Evolutionary conservation across 148 eudicot species (phyloP).

Genomic region (Rhododendron mucronatum): DNA sequence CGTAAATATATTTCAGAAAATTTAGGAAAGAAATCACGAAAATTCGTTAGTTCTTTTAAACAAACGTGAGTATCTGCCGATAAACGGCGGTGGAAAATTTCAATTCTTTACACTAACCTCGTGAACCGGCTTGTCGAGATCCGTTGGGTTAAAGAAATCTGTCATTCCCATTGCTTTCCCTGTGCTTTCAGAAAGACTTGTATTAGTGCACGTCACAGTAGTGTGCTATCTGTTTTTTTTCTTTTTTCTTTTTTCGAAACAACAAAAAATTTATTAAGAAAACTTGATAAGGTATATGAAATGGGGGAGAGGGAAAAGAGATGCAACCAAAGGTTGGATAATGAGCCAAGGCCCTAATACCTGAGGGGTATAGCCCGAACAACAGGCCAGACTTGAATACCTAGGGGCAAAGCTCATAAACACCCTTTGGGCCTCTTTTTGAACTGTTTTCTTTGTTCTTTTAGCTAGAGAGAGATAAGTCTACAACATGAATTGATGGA

Average conservation of each 20-base stretch:
- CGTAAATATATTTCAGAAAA: too few relatives aligned
- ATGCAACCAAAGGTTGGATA: too few relatives aligned
- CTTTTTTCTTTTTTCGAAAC: background rate
- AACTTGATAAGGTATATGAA: too few relatives aligned
- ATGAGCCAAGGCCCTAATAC: too few relatives aligned
- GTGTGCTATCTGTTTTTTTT: background rate
- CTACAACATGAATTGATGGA: background rate
- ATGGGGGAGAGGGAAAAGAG: fast-evolving
- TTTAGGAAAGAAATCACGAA: too few relatives aligned
- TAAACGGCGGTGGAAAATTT: background rate
- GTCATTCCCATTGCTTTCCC: constrained; percentile 46
- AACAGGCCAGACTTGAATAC: too few relatives aligned
- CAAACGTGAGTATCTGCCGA: background rate
- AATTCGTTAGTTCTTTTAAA: too few relatives aligned
- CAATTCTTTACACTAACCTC: constrained; percentile 24
- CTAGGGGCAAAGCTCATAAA: too few relatives aligned
- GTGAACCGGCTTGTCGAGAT: constrained; percentile 33
- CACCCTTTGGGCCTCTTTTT: too few relatives aligned
- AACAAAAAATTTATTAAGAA: too few relatives aligned
- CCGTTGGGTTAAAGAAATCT: constrained; percentile 40
- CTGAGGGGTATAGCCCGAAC: too few relatives aligned
- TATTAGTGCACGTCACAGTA: background rate
- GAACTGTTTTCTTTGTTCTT: background rate
- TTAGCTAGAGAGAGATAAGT: background rate
- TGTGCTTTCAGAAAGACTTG: background rate